Base-by-base conservation (phyloP, 106 monocot species). In the Platanthera zijinensis region DNA sequence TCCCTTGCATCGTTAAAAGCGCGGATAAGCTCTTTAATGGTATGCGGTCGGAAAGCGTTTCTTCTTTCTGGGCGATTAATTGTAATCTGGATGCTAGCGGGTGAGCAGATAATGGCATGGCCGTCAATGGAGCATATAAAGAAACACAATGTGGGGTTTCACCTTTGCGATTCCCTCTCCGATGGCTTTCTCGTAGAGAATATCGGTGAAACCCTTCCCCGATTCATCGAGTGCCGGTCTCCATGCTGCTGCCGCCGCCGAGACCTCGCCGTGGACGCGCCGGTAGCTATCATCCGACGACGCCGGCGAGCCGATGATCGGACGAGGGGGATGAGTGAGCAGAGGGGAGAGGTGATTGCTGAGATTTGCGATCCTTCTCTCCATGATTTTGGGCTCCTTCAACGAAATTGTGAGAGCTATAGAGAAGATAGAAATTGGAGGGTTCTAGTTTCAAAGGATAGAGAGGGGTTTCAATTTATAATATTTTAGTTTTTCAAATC, bases 141-240 rank as follows among this genome's bases (percentile, higher is more conserved):
- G 1, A 46, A 48, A 47, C 12, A 70, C 17, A 70, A 70, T 47
- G 70, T 13, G 70, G 17, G 17, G 6, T 25, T 11, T 70, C 50
- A 92, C 95, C 95, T 96, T 96, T 13, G 90, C 92, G 25, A 96
- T 96, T 5, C 89, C 92, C 79, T 96, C 95, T 2, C 89, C 95
- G 51, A 85, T 80, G 59, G 92, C 79, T 81, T 95, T 95, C 84
- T 95, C 95, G 78, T 95, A 95, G 53, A 90, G 78, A 75, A 96
- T 92, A 77, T 96, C 95, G 15, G 68, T 80, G 70, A 84, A 96
- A 9, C 77, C 84, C 80, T 84, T 87, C 6, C 83, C 86, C 4
- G 78, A 80, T 52, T 92, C 90, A 56, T 88, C 88, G 18, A 17
- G 12, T 8, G 79, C 90, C 0, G 72, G 39, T 48, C 52, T 79